Evolutionary conservation across 2,329 filamentous ascomycete genomes (phyloP).

Genomic region (Botrytis fragariae): DNA sequence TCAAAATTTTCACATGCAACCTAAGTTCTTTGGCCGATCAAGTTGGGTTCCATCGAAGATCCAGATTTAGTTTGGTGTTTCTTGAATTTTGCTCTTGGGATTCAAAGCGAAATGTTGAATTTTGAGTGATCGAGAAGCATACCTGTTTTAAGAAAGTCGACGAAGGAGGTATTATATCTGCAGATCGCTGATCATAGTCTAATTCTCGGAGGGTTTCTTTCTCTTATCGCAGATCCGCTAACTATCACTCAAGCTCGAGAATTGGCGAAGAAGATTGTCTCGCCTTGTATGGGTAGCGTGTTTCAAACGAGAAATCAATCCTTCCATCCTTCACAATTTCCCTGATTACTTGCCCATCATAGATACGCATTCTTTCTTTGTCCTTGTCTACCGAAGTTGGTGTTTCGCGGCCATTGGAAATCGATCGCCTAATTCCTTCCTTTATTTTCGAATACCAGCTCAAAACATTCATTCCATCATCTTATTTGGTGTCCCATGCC

Average conservation of each 20-base stretch:
- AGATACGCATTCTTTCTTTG: background rate
- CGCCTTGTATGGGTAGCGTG: constrained; percentile 1
- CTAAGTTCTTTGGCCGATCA: constrained; percentile 1
- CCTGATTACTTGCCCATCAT: background rate
- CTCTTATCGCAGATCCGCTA: background rate
- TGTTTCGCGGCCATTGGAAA: background rate
- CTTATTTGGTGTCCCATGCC: background rate
- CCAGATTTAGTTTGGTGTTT: constrained; percentile 12
- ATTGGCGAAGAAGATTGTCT: background rate
- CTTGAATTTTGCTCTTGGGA: background rate
- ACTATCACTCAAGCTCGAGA: background rate
- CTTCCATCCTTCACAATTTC: background rate
- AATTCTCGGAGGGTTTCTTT: background rate
- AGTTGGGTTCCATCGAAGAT: background rate
- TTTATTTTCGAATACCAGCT: background rate
- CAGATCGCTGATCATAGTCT: constrained; percentile 11
- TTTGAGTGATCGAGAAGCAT: background rate
- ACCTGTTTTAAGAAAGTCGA: background rate
- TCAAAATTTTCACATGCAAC: constrained; percentile 5
- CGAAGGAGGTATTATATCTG: constrained; percentile 4
- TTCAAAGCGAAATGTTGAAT: background rate
- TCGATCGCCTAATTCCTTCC: background rate
- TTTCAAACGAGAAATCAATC: background rate
- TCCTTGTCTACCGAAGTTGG: background rate
- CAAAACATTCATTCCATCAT: background rate